These are phyloP conservation scores for Ceratobasidium sp. DNA, from an alignment of 1,284 basidiomycete species.

Conservation along the genomic window DNA sequence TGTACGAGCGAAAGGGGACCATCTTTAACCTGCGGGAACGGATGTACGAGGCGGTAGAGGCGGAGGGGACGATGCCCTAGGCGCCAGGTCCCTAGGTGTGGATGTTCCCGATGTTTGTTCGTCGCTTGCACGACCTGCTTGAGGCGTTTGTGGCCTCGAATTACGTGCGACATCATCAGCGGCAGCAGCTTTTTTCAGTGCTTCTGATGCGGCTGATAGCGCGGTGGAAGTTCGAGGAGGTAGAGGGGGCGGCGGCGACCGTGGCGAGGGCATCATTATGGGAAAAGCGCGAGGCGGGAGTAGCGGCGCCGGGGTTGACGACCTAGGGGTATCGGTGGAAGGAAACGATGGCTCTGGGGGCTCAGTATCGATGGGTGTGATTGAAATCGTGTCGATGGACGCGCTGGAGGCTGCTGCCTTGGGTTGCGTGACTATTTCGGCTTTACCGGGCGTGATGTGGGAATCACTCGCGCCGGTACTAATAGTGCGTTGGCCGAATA, in stretches of 20 bases:
- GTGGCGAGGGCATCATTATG: background rate
- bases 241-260: slow-evolving; percentile 9
- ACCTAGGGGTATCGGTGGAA: background rate
- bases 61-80: slow-evolving; percentile 23
- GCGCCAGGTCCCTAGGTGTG: slow-evolving; percentile 8
- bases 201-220: slow-evolving; percentile 26
- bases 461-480: slow-evolving; percentile 26
- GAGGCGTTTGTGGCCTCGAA: slow-evolving; percentile 15
- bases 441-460: background rate
- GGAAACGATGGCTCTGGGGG: slow-evolving; percentile 12
- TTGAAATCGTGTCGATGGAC: slow-evolving; percentile 34
- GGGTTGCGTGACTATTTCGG: slow-evolving; percentile 19
- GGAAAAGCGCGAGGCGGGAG: slow-evolving; percentile 20
- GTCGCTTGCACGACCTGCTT: background rate
- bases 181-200: slow-evolving; percentile 32
- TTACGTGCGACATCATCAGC: slow-evolving; percentile 19
- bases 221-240: slow-evolving; percentile 21
- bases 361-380: slow-evolving; percentile 26
- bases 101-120: slow-evolving; percentile 23
- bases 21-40: slow-evolving; percentile 18
- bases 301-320: slow-evolving; percentile 7
- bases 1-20: background rate
- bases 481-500: slow-evolving; percentile 41
- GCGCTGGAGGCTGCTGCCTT: slow-evolving; percentile 31
- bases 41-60: slow-evolving; percentile 31